Evolutionary conservation across 73 alveolate genomes (phyloP).

Genomic region (Stentor roeselii): DNA sequence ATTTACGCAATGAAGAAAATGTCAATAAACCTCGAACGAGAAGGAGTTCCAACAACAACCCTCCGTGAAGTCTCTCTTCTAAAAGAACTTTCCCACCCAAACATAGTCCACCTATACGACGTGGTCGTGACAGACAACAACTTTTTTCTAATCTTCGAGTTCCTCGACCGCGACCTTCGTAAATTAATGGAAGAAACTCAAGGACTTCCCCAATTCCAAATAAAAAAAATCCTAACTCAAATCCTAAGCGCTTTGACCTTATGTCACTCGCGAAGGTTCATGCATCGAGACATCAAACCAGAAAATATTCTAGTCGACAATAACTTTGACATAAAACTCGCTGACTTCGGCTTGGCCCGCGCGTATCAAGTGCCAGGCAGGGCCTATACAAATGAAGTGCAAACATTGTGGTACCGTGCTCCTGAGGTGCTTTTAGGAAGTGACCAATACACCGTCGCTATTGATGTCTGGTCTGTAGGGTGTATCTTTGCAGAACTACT

Average conservation of each 20-base stretch:
- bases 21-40: constrained; percentile 55
- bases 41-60: constrained; percentile 74
- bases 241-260: constrained; percentile 51
- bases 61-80: constrained; percentile 63
- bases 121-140: constrained; percentile 31
- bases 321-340: constrained; percentile 57
- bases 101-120: constrained; percentile 58
- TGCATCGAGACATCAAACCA: constrained; percentile 82
- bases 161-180: constrained; percentile 61
- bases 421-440: constrained; percentile 77
- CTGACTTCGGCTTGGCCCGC: constrained; percentile 81
- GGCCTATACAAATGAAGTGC: constrained; percentile 74
- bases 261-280: constrained; percentile 59
- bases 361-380: constrained; percentile 75
- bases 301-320: constrained; percentile 59
- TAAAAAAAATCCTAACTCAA: constrained; percentile 44
- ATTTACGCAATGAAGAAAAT: constrained; percentile 62
- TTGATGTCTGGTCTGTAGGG: constrained; percentile 88
- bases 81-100: constrained; percentile 59
- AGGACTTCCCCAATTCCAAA: constrained; percentile 30
- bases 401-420: constrained; percentile 80
- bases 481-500: constrained; percentile 87
- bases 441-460: constrained; percentile 55
- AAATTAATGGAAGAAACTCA: constrained; percentile 52
- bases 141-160: constrained; percentile 68